Evolutionary conservation across 257 asterid genomes (phyloP), one percentile per base, ranked within the genome.

Genomic region (Przewalskia tangutica): DNA sequence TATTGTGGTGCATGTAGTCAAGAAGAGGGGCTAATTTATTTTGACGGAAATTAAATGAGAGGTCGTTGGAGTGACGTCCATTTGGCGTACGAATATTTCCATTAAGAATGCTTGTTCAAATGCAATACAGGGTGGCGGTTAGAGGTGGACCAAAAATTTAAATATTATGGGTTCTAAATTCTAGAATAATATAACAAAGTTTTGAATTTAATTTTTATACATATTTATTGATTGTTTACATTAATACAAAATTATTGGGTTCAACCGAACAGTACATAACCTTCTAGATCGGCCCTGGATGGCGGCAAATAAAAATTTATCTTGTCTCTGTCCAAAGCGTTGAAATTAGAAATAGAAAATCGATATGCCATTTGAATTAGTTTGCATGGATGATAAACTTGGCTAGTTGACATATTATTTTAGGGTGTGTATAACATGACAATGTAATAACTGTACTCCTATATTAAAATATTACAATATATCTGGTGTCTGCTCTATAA

Each of bases 61-160:
- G 51, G 51, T 16, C 27, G 75, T 66, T 66, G 50, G 6, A 48
- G 23, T 73, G 44, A 73, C 44, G 23, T 73, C 18, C 23, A 23
- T 48, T 73, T 73, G 44, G 62, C 34, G 78, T 71, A 17, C n/a
- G 13, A 13, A 73, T 48, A 6, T 73, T 73, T 73, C 60, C 60
- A 73, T 12, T 23, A 46, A 42, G 77, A 76, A 46, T 81, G 86
- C 78, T 66, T 66, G 85, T 81, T 36, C 6, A 81, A 65, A 48
- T 13, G 42, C 81, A 32, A 84, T 23, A 48, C 0, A 17, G 20
- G 4, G n/a, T n/a, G n/a, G n/a, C n/a, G n/a, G n/a, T n/a, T n/a
- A n/a, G n/a, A n/a, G n/a, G n/a, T n/a, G n/a, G 53, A 13, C 0
- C 5, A 6, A 13, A 6, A 53, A 53, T 53, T 53, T 53, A 53